phyloP scores from a whole-genome alignment of 2,329 filamentous ascomycete genomes.

The Endoconidiophora laricicola region DNA sequence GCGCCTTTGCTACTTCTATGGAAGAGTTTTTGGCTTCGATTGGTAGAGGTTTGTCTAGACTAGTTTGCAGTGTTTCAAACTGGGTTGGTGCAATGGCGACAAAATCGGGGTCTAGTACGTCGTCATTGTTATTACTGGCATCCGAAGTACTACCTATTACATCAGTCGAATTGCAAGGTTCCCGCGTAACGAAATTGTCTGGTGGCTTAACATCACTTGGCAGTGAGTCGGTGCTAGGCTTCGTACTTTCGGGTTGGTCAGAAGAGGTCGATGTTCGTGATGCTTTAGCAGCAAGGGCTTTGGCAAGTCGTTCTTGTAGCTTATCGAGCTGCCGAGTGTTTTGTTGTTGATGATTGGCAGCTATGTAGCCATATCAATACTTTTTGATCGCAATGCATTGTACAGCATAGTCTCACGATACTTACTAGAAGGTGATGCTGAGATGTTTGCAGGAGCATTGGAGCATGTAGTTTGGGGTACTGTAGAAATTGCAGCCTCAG shows the following conservation, averaged over 20 bases:
- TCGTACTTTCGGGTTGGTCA: neutral
- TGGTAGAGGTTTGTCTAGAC: neutral
- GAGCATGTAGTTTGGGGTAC: neutral
- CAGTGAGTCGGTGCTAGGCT: no score
- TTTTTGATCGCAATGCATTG: neutral
- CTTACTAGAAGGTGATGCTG: neutral
- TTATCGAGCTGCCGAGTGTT: conserved; percentile 53
- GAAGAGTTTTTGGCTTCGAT: neutral
- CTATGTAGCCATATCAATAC: conserved; percentile 3
- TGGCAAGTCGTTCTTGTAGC: conserved; percentile 75
- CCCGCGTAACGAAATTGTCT: no score
- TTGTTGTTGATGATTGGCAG: conserved; percentile 39
- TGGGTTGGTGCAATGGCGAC: neutral
- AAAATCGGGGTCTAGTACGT: neutral
- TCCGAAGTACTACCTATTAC: no score
- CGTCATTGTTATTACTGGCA: no score
- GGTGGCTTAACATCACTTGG: no score
- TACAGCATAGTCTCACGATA: neutral
- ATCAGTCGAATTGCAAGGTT: no score
- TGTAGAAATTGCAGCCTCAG: neutral
- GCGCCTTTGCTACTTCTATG: neutral
- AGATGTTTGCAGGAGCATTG: neutral
- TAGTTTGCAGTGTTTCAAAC: neutral
- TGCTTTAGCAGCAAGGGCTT: conserved; percentile 59
- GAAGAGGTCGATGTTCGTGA: conserved; percentile 3